These are phyloP conservation scores for Pedinophyceae sp. DNA, from an alignment of 139 green algal species.

Conservation along the genomic window DNA sequence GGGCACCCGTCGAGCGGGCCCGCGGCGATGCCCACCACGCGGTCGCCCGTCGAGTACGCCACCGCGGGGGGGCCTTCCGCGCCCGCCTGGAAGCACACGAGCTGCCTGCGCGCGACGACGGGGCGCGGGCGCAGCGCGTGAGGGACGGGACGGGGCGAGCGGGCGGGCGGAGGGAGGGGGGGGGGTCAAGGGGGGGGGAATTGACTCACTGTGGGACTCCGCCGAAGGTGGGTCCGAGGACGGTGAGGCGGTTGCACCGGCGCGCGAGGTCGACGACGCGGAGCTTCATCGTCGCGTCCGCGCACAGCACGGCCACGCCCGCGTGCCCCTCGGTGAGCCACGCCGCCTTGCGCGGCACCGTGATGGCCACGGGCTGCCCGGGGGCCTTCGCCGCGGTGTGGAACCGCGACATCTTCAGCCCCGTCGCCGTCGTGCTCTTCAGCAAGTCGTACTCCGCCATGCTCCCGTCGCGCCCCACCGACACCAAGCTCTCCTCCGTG, in stretches of 20 bases:
- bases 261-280: slow-evolving; percentile 26
- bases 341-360: neutral
- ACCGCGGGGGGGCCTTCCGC: slow-evolving; percentile 27
- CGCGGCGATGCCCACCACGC: slow-evolving; percentile 39
- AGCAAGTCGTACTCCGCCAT: slow-evolving; percentile 48
- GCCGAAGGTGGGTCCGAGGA: slow-evolving; percentile 44
- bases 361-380: neutral
- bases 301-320: slow-evolving; percentile 25
- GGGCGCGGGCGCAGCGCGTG: neutral
- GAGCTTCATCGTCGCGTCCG: slow-evolving; percentile 46
- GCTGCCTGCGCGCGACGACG: no score
- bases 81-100: no score
- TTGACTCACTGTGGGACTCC: no score
- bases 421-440: slow-evolving; percentile 10
- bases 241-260: slow-evolving; percentile 14
- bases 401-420: slow-evolving; percentile 13
- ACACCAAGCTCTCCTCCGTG: slow-evolving; percentile 43
- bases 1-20: slow-evolving; percentile 50
- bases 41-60: slow-evolving; percentile 32
- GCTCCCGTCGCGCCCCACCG: slow-evolving; percentile 34
- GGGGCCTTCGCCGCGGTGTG: neutral
- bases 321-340: neutral
- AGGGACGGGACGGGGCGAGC: slow-evolving; percentile 22
- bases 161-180: no score
- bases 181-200: no score